Base-by-base conservation (phyloP, 306 rosid genomes). In the Phaseolus lunatus region DNA sequence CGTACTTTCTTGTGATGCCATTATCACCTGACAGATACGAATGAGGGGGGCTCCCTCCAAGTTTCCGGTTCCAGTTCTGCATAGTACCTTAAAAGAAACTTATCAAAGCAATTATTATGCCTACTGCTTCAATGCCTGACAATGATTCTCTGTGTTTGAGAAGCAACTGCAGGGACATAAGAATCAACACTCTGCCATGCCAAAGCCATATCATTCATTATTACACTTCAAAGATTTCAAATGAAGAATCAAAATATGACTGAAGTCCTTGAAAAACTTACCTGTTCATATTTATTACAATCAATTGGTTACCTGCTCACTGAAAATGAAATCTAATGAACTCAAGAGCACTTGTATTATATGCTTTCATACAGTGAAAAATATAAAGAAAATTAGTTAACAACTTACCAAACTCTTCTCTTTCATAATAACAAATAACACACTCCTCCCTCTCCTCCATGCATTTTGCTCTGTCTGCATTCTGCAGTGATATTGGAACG, bases 401-500 rank as follows among this genome's bases (percentile, higher is more conserved):
- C 31, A 54, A 11, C 15, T 10, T 22, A 4, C 5, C 26, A 19
- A 2, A 52, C 58, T 2, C 23, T 53, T 50, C 5, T 18, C 27
- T 52, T 52, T 52, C 27, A 53, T 9, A 9, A 53, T 50, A 18
- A 5, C n/a, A 56, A 56, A 56, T 56, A 10, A 7, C 66, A 27
- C 20, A 26, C 11, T 58, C 41, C 33, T 23, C 27, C 10, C 61
- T 53, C 61, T 56, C 14, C 66, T 58, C 19, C 35, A 12, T 27
- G 39, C 39, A 58, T 13, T 59, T 27, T 59, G 10, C 39, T 59
- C 20, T 24, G 64, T 56, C 35, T 56, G 59, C 24, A 50, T 12
- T 53, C 27, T 23, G 12, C 66, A 26, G 66, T 58, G 66, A 58
- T 57, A 56, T 56, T 56, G n/a, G 63, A 56, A 24, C 9, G 63